Conservation (phyloP, 768 basidiomycete species). For the Auriscalpium vulgare region DNA sequence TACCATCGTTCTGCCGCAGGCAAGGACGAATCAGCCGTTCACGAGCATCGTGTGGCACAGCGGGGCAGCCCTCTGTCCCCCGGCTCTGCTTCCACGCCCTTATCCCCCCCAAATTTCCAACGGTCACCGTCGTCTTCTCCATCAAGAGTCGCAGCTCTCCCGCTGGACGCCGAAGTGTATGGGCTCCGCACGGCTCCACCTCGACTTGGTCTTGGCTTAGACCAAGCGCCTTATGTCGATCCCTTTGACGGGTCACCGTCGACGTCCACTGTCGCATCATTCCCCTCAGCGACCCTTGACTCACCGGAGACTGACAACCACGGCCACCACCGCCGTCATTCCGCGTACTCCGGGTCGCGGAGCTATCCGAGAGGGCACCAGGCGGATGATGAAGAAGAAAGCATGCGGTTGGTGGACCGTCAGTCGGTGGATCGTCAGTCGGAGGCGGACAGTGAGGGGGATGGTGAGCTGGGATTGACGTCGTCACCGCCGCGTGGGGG, state of each 20-base stretch:
- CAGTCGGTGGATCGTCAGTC: too few species aligned
- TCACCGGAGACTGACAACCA: background rate
- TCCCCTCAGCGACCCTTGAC: background rate
- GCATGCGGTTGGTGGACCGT: conserved; percentile 38
- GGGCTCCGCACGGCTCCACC: conserved; percentile 11
- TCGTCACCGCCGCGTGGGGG: conserved; percentile 7
- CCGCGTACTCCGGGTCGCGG: conserved; percentile 32
- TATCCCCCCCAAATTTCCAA: background rate
- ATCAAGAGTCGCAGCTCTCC: background rate
- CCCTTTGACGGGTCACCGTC: conserved; percentile 6
- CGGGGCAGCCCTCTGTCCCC: conserved; percentile 9
- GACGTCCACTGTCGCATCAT: conserved; percentile 1
- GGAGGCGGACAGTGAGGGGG: background rate
- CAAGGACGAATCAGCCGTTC: conserved; percentile 29
- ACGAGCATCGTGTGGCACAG: conserved; percentile 33
- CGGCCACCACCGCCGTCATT: conserved; percentile 22
- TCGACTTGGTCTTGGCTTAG: background rate
- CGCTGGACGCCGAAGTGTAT: background rate
- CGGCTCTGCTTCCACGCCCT: background rate
- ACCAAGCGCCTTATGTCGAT: background rate
- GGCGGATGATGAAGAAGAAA: conserved; percentile 52
- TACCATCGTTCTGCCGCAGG: conserved; percentile 49
- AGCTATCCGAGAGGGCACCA: conserved; percentile 30
- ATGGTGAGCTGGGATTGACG: background rate
- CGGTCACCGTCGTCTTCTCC: background rate